These are phyloP conservation scores for Alternaria dauci DNA, from an alignment of 2,329 filamentous ascomycete species.

Conservation along the genomic window DNA sequence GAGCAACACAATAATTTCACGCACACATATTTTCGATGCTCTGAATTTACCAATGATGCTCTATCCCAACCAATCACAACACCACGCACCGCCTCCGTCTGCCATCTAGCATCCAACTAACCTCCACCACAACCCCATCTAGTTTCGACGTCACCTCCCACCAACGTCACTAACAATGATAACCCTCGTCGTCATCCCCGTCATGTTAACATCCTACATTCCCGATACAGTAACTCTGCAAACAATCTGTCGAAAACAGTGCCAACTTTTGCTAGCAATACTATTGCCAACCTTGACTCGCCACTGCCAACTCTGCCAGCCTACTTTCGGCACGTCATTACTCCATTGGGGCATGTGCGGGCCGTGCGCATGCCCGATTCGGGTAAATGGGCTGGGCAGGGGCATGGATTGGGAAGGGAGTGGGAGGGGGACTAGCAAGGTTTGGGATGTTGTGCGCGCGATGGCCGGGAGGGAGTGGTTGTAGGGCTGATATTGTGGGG, in stretches of 20 bases:
- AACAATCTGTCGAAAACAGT: conserved; percentile 1
- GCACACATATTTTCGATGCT: not conserved
- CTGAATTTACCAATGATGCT: not conserved
- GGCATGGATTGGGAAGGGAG: not conserved
- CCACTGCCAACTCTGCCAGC: conserved; percentile 7
- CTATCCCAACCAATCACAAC: not conserved
- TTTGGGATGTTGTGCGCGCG: not conserved
- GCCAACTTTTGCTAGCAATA: conserved; percentile 7
- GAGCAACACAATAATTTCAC: not conserved
- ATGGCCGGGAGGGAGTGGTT: not conserved
- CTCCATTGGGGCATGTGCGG: not conserved
- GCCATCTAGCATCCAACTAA: not conserved
- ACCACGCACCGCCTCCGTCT: not conserved
- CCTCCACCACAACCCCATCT: not conserved
- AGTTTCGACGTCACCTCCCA: not conserved
- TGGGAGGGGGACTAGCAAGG: not conserved
- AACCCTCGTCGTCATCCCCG: not conserved
- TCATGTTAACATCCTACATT: not conserved
- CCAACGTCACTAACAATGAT: not conserved
- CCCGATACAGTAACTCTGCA: not conserved
- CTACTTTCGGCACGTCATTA: conserved; percentile 2
- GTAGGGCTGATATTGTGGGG: not conserved
- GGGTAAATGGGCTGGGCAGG: not conserved
- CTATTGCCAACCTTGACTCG: not conserved
- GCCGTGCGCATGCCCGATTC: not conserved